Base-by-base conservation (phyloP, 2,329 filamentous ascomycete genomes). In the Bipolaris zeicola region DNA sequence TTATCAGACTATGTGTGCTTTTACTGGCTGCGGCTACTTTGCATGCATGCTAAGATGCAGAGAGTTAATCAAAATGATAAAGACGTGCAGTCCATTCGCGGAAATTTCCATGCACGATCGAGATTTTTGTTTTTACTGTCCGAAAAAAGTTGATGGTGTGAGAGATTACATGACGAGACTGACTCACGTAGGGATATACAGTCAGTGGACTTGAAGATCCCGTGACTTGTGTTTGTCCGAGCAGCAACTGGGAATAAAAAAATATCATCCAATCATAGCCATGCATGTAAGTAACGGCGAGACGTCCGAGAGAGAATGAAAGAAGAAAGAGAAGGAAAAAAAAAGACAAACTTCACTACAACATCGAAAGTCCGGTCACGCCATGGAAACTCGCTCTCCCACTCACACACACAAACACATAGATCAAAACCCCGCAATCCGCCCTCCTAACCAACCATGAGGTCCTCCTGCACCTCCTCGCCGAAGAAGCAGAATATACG, bases 371-470 rank as follows among this genome's bases (percentile, higher is more conserved):
- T n/a, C 6, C 14, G 2, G 1, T 7, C 13, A 36, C 2, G 5
- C 34, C 5, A 16, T 24, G 4, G 10, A 18, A 26, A 31, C 31
- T n/a, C 33, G 3, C 46, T 16, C 33, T 20, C 13, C 18, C 20
- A 16, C 11, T 3, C 14, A n/a, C 13, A 22, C 39, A 43, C 39
- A 43, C 3, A 14, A 14, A 10, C 45, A 26, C 52, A n/a, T 58
- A 90, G 83, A 85, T 92, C 69, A 78, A 91, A 66, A 88, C 89
- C 69, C 80, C 88, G 3, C 88, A 91, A 71, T 85, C 85, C 28
- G 88, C 87, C 5, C 82, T 88, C 39, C 80, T 92, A 68, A 85
- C 86, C 72, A 92, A 92, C 74, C 88, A 85, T 62, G 89, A 92
- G 79, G 88, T 92, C 61, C 87, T 87, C 67, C 65, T 72, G 18